Base-by-base conservation (phyloP, 148 eudicot species). In the Beta vulgaris region DNA sequence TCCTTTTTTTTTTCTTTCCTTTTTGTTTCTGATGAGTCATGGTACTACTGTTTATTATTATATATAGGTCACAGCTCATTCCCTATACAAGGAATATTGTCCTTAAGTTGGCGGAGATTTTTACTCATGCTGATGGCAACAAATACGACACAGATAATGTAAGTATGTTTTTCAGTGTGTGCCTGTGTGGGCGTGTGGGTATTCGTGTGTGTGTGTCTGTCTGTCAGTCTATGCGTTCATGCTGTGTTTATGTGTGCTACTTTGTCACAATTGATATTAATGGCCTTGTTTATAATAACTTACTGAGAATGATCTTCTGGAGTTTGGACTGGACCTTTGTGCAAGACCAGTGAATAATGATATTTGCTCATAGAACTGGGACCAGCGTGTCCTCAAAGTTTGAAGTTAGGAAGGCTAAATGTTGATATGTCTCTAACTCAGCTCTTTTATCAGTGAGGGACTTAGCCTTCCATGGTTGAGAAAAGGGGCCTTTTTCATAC, bases 41-140 rank as follows among this genome's bases (percentile, higher is more conserved):
- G n/a, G n/a, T n/a, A n/a, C n/a, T 79, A 36, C 3, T 55, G 37
- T 54, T 39, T 46, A 36, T 21, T 23, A 82, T 70, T 3, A 49
- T 19, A 83, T 84, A 32, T 72, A 92, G 98, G 97, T 70, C 80
- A 73, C 53, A 74, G 39, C 40, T 87, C 94, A 39, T 76, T 68
- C 71, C 48, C 83, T 84, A 83, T 74, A 90, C 85, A 87, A 85
- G 76, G 87, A 77, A 60, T 51, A 86, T 85, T 75, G 71, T 90
- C 65, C 83, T 87, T 68, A 86, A 85, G 83, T 84, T 93, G 75
- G 85, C 91, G 26, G 90, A 86, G 15, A 55, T 85, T 69, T 86
- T 86, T 86, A 81, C 25, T 58, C 42, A 73, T 80, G 80, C 82
- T 35, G 79, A 82, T 86, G 83, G 48, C 68, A 72, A 67, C 53